Conservation (phyloP, 257 asterid species). For the Rhazya stricta region DNA sequence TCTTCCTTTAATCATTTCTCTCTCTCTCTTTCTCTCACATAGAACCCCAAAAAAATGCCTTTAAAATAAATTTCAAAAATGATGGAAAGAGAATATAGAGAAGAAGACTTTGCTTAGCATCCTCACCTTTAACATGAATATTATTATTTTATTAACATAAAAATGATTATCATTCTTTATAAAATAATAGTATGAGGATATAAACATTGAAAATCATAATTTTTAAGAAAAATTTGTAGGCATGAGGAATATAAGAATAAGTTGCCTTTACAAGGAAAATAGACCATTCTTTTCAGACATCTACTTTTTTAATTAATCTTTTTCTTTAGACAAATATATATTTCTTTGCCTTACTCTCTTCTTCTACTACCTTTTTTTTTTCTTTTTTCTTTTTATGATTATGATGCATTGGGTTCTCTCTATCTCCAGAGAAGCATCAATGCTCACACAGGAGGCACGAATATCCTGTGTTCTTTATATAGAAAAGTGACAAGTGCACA, state of each 20-base stretch:
- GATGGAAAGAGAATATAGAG: constrained; percentile 16
- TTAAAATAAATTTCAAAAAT: constrained; percentile 4
- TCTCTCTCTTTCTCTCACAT: constrained; percentile 6
- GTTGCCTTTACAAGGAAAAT: constrained; percentile 46
- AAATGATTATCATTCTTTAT: constrained; percentile 23
- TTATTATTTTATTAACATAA: constrained; percentile 6
- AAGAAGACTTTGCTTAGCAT: constrained; percentile 28
- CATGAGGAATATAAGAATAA: constrained; percentile 36
- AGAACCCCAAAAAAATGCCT: constrained; percentile 17
- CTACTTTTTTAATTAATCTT: constrained; percentile 13
- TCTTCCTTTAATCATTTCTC: constrained; percentile 51
- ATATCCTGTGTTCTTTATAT: constrained; percentile 15
- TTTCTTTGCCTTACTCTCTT: constrained; percentile 7
- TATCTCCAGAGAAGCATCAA: constrained; percentile 29
- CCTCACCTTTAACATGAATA: constrained; percentile 33
- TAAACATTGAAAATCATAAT: constrained; percentile 43
- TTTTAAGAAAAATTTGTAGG: constrained; percentile 2
- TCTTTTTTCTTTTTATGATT: not conserved
- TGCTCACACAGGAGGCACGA: constrained; percentile 28
- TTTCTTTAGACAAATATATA: not conserved
- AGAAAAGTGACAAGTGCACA: constrained; percentile 10
- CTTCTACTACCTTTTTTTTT: not conserved
- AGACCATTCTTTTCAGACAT: constrained; percentile 30
- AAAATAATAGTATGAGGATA: constrained; percentile 34
- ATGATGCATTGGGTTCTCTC: not conserved